Percentiles rank a stretch among this genome's conserved stretches.
phyloP scores from a whole-genome alignment of 192 early-diverging fungal genomes.

The Coemansia sp. region DNA sequence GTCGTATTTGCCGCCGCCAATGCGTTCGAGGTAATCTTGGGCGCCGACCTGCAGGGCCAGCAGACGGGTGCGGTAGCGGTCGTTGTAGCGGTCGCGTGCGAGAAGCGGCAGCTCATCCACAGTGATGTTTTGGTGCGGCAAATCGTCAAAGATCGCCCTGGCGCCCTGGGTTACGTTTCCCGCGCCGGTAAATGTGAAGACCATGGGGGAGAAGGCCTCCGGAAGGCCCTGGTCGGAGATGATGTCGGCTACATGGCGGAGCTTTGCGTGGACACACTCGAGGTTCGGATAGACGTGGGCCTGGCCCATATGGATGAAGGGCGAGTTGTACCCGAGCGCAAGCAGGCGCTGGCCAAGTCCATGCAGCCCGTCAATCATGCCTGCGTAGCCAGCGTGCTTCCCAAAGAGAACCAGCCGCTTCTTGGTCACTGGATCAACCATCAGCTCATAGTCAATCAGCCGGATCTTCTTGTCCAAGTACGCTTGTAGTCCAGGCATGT shows the following conservation, averaged over 20 bases:
- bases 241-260: constrained; percentile 68
- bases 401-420: constrained; percentile 90
- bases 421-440: constrained; percentile 67
- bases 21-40: constrained; percentile 79
- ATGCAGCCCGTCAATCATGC: constrained; percentile 90
- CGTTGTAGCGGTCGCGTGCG: constrained; percentile 59
- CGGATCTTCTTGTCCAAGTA: constrained; percentile 90
- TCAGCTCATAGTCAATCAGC: constrained; percentile 94
- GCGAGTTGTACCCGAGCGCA: constrained; percentile 87
- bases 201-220: constrained; percentile 81
- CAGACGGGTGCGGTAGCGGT: constrained; percentile 58
- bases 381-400: constrained; percentile 91
- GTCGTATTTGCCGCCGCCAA: constrained; percentile 62
- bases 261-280: constrained; percentile 59
- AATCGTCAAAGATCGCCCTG: constrained; percentile 81
- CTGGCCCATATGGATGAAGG: constrained; percentile 83
- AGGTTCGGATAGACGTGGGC: constrained; percentile 72
- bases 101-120: constrained; percentile 65
- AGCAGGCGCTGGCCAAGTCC: constrained; percentile 89
- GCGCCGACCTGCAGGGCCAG: constrained; percentile 70
- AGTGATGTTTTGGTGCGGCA: constrained; percentile 89
- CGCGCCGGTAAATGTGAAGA: constrained; percentile 86
- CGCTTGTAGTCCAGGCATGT: constrained; percentile 85
- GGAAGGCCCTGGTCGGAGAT: constrained; percentile 89
- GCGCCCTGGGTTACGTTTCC: constrained; percentile 94